These are phyloP conservation scores for Strobilomyces dryophilus DNA, from an alignment of 768 basidiomycete species.

Conservation along the genomic window DNA sequence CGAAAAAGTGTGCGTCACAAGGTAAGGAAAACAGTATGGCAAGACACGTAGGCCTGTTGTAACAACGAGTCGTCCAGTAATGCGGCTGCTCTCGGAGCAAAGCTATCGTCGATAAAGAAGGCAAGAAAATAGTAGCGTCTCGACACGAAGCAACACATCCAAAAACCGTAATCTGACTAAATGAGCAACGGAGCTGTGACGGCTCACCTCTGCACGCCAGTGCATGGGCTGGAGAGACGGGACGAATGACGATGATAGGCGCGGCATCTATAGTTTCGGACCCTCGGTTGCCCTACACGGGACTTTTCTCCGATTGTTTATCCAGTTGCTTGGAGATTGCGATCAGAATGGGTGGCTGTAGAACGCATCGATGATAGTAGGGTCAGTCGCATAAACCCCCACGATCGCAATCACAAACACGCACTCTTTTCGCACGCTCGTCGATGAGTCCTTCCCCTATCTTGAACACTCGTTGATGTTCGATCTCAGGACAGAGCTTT, in stretches of 20 bases:
- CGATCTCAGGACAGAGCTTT: slow-evolving; percentile 7
- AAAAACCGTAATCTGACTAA: neutral
- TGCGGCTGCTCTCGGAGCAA: neutral
- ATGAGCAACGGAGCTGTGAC: neutral
- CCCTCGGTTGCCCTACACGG: slow-evolving; percentile 1
- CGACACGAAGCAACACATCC: neutral
- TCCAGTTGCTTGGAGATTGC: slow-evolving; percentile 10
- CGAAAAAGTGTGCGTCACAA: neutral
- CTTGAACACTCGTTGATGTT: slow-evolving; percentile 7
- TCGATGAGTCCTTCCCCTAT: slow-evolving; percentile 8
- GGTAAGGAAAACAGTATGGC: neutral
- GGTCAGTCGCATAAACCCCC: neutral
- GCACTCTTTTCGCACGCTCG: slow-evolving; percentile 1
- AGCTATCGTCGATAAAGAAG: neutral
- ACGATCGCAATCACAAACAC: neutral
- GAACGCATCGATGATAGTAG: neutral
- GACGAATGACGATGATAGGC: neutral
- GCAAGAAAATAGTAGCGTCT: neutral
- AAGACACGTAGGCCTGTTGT: neutral
- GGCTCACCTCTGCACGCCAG: no score
- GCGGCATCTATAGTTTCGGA: neutral
- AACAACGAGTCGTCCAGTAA: neutral
- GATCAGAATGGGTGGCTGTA: slow-evolving; percentile 16
- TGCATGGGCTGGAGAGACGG: no score
- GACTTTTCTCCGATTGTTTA: slow-evolving; percentile 2